Percentiles rank a stretch among this genome's conserved stretches.
phyloP scores from a whole-genome alignment of 495 filamentous ascomycete species.

The Talaromyces wortmannii region DNA sequence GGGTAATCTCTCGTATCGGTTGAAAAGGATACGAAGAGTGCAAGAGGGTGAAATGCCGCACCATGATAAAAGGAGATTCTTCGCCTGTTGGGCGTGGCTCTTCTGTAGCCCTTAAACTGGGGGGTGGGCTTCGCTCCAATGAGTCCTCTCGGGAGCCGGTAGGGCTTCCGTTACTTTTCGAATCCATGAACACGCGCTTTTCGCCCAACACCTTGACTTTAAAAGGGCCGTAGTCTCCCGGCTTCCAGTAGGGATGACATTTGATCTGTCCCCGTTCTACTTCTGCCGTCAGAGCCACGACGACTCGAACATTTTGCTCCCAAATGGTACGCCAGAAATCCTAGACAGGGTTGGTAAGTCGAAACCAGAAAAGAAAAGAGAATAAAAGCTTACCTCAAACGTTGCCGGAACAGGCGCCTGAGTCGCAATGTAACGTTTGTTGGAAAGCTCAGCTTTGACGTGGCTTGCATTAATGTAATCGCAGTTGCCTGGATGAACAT shows the following conservation, averaged over 20 bases:
- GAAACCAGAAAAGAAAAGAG: background rate
- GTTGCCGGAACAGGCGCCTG: slow-evolving; percentile 92
- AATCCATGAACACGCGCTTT: slow-evolving; percentile 68
- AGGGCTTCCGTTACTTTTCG: background rate
- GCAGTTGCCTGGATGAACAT: slow-evolving; percentile 62
- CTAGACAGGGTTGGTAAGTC: slow-evolving; percentile 47
- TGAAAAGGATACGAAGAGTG: slow-evolving; percentile 74
- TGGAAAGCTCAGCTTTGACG: slow-evolving; percentile 65
- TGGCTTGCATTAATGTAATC: slow-evolving; percentile 97
- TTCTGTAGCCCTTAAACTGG: slow-evolving; percentile 6
- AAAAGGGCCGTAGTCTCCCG: slow-evolving; percentile 72
- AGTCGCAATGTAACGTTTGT: slow-evolving; percentile 90
- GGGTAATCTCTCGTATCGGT: slow-evolving; percentile 87
- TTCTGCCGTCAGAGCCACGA: slow-evolving; percentile 97
- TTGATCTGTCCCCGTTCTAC: slow-evolving; percentile 90
- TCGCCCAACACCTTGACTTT: slow-evolving; percentile 73
- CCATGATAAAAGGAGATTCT: slow-evolving; percentile 69
- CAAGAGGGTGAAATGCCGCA: slow-evolving; percentile 80
- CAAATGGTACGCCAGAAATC: slow-evolving; percentile 98
- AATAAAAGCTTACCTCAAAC: slow-evolving; percentile 63
- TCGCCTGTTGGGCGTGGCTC: slow-evolving; percentile 16
- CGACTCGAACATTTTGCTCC: slow-evolving; percentile 90
- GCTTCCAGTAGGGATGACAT: slow-evolving; percentile 88
- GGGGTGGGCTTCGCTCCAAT: slow-evolving; percentile 5
- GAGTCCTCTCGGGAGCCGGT: slow-evolving; percentile 7